Base-by-base conservation (phyloP, 176 grass and related monocot species). In the Puccinellia tenuiflora region DNA sequence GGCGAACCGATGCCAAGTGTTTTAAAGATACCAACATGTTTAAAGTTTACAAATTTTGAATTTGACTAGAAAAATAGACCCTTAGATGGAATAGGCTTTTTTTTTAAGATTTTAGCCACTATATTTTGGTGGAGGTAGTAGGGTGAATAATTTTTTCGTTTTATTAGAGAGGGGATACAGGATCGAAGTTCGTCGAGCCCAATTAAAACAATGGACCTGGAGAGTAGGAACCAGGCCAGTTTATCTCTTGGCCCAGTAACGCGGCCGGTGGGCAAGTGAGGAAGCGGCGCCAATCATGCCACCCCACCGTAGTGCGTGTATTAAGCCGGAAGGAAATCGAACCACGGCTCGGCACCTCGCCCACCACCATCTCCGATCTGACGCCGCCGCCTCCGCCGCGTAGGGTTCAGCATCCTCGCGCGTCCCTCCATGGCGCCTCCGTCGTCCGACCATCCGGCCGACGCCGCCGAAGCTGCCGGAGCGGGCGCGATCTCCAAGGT, bases 401-500 rank as follows among this genome's bases (percentile, higher is more conserved):
- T 46, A 84, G 69, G 22, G 64, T 81, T 43, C 26, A 16, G 45
- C 24, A 22, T 24, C 39, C 14, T 7, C 30, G 25, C 48, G 5
- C 5, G 38, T 29, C 28, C 25, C 37, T 61, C 22, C 76, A 91
- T 89, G 81, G 82, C 82, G 9, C 79, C 93, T 3, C 68, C 80
- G 33, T 54, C 76, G 12, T 81, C 81, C 40, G 56, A 84, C 16
- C 43, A 86, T 35, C 29, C 56, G 18, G 35, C 56, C 10, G 63
- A 34, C 25, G 53, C 53, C 21, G 16, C 50, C n/a, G 33, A 39
- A 38, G 0, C 68, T 9, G 35, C 62, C 0, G 84, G 16, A 10
- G 28, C 73, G 33, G 71, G 53, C 29, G 79, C 77, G 9, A 91
- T 97, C 62, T 94, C 90, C 8, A 86, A 86, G 42, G 79, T 94